phyloP scores from a whole-genome alignment of 2,329 filamentous ascomycete species.

The Ceratocystis destructans region DNA sequence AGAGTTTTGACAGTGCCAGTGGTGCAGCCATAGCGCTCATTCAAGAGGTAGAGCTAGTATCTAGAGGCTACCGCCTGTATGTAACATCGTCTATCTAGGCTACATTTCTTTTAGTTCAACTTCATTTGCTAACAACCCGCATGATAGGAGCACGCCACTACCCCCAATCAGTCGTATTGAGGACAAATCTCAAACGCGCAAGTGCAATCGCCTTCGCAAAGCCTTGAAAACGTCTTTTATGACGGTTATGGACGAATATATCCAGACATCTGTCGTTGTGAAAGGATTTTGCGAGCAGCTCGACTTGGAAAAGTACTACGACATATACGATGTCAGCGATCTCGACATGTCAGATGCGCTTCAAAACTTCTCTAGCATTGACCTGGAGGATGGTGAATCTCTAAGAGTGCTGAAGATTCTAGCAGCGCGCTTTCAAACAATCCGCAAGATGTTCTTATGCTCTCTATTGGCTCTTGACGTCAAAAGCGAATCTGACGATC shows the following conservation, averaged over 20 bases:
- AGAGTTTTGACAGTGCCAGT: conserved; percentile 66
- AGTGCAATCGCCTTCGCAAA: conserved; percentile 67
- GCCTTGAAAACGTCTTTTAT: conserved; percentile 57
- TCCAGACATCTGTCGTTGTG: conserved; percentile 53
- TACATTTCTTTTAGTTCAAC: conserved; percentile 17
- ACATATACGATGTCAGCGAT: conserved; percentile 69
- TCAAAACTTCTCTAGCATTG: conserved; percentile 45
- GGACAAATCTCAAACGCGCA: conserved; percentile 61
- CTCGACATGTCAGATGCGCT: conserved; percentile 60
- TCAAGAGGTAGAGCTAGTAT: conserved; percentile 91
- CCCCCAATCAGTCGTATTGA: conserved; percentile 89
- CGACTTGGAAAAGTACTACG: conserved; percentile 83
- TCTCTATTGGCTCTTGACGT: conserved; percentile 79
- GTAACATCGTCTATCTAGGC: conserved; percentile 24
- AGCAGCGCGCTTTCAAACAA: conserved; percentile 63
- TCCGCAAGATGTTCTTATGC: conserved; percentile 76
- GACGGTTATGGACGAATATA: conserved; percentile 57
- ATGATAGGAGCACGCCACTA: conserved; percentile 61
- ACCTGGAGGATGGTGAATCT: conserved; percentile 63
- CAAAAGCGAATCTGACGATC: conserved; percentile 62
- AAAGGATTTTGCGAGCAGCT: conserved; percentile 62
- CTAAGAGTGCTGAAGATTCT: conserved; percentile 67
- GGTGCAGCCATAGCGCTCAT: conserved; percentile 67
- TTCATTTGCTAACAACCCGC: conserved; percentile 20
- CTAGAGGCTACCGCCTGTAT: conserved; percentile 74